Evolutionary conservation across 208 protist species (phyloP), one percentile per base, ranked within the genome.

Genomic region (Tritrichomonas musculus): DNA sequence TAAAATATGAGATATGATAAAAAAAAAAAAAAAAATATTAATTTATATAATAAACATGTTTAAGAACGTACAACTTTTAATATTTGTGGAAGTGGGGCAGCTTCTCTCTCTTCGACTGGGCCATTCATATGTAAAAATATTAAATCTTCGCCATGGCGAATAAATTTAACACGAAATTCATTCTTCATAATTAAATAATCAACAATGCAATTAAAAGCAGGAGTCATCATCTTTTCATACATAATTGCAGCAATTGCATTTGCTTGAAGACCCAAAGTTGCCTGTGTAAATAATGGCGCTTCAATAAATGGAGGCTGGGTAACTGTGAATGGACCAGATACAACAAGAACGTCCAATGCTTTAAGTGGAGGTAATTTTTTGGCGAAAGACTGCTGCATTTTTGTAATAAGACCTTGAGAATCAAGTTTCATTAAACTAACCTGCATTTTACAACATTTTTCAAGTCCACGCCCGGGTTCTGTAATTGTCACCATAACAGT

Each of bases 381-480:
- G 11, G 27, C 77, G 20, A 88, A 88, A 27, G 77, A 33, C 57
- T 49, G 22, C 30, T 88, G 77, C 41, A 88, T 53, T 57, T 88
- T 88, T 22, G 77, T 88, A 27, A 88, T 88, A 27, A 88, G 39
- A 41, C 44, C 27, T 36, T 88, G 44, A 0, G 41, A 57, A 39
- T 88, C 77, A 27, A 88, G 47, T 88, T 49, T 88, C 77, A 88
- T 88, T 33, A 88, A 30, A n/a, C 20, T 49, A 5, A 88, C 77
- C 39, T 88, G 77, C 77, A 88, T 88, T 22, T 25, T 39, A 47
- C 77, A 88, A 30, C 77, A 88, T 20, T 44, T 57, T 57, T 88
- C 47, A 14, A 88, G 44, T 0, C 77, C 77, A 36, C n/a, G 47
- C 3, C 41, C 44, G 9, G 77, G 77, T 39, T 44, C 47, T 20